Evolutionary conservation across 371 early-diverging fungal genomes (phyloP).

Genomic region (Mortierella sp.): DNA sequence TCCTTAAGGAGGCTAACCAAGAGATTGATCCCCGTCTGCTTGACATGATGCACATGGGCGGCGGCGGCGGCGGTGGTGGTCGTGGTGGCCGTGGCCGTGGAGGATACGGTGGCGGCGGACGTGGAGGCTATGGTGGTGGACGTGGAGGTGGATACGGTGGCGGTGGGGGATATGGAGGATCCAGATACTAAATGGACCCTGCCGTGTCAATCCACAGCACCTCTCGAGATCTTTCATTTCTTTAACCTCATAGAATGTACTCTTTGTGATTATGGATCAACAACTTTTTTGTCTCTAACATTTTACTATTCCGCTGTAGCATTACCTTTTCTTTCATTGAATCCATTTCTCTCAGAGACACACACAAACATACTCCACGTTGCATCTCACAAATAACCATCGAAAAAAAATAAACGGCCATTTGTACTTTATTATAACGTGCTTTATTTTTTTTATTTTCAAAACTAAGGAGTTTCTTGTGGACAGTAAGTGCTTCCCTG

Average conservation of each 20-base stretch:
- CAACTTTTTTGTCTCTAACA: background rate
- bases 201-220: background rate
- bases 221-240: constrained; percentile 1
- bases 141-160: constrained; percentile 38
- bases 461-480: too few relatives aligned
- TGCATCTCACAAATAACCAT: constrained; percentile 1
- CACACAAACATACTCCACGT: background rate
- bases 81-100: constrained; percentile 67
- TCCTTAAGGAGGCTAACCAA: constrained; percentile 96
- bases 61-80: constrained; percentile 64
- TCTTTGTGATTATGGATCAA: background rate
- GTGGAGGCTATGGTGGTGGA: constrained; percentile 48
- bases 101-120: constrained; percentile 61
- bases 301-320: background rate
- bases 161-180: constrained; percentile 33
- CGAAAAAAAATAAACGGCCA: background rate
- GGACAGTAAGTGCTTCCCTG: constrained; percentile 21
- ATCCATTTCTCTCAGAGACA: background rate
- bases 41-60: constrained; percentile 75
- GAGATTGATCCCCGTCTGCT: constrained; percentile 88
- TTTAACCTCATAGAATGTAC: background rate
- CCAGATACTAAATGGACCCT: constrained; percentile 26
- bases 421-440: background rate
- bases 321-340: background rate
- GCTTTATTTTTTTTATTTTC: background rate